Percentiles rank a stretch among this genome's conserved stretches.
Conservation (phyloP, 805 yeast species). For the Alloascoidea africana region DNA sequence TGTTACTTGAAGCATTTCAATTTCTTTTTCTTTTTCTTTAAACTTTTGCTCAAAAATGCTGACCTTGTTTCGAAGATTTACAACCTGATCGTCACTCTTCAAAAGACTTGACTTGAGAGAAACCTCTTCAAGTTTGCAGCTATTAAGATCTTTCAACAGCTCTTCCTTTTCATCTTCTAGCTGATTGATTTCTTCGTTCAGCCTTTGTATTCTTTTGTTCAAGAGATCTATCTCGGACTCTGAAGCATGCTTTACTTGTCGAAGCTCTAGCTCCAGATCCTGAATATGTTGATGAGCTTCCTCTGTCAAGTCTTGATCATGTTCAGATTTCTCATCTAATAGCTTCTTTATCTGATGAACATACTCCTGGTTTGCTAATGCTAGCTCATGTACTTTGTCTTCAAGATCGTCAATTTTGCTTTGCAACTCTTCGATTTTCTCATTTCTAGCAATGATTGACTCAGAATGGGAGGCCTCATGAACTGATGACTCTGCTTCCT, state of each 20-base stretch:
- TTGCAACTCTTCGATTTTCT: constrained; percentile 11
- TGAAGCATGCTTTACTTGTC: not conserved
- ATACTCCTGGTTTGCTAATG: not conserved
- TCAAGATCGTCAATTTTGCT: constrained; percentile 12
- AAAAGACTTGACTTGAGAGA: constrained; percentile 2
- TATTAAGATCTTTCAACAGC: constrained; percentile 3
- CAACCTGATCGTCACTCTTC: constrained; percentile 1
- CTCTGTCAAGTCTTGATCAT: not conserved
- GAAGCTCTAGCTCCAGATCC: constrained; percentile 2
- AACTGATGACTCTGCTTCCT: constrained; percentile 10
- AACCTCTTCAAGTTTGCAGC: not conserved
- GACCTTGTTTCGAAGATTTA: constrained; percentile 3
- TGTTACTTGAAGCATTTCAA: not conserved
- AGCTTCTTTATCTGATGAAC: not conserved
- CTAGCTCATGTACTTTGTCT: constrained; percentile 3
- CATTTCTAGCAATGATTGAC: constrained; percentile 10
- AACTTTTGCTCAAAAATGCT: constrained; percentile 2
- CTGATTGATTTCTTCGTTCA: constrained; percentile 2
- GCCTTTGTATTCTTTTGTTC: constrained; percentile 3
- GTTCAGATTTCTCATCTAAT: not conserved
- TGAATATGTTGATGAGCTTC: constrained; percentile 4
- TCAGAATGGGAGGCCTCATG: constrained; percentile 12
- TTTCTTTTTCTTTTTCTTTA: constrained; percentile 4
- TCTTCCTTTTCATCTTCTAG: not conserved
- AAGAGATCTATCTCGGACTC: constrained; percentile 6